phyloP scores from a whole-genome alignment of 2,329 filamentous ascomycete species.

The Fusarium dlaminii region DNA sequence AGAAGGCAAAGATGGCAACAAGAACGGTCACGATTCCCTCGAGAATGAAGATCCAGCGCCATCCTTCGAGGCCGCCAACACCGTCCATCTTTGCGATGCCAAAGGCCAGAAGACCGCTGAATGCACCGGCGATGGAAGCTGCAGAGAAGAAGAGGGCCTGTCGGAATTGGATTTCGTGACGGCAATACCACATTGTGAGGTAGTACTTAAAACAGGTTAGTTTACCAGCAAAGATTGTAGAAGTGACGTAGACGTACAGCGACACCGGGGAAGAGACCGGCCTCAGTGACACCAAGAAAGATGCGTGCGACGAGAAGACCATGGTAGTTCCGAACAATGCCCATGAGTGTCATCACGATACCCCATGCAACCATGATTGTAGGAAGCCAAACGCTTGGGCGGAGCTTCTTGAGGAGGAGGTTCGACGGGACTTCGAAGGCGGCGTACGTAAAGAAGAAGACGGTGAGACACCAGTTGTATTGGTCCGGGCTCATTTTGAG shows the following conservation, averaged over 20 bases:
- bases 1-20: slow-evolving; percentile 73
- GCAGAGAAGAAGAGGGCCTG: slow-evolving; percentile 84
- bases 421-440: slow-evolving; percentile 83
- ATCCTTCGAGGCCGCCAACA: slow-evolving; percentile 65
- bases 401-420: slow-evolving; percentile 76
- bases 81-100: slow-evolving; percentile 77
- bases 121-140: slow-evolving; percentile 80
- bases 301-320: slow-evolving; percentile 62
- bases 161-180: slow-evolving; percentile 64
- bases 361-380: slow-evolving; percentile 75
- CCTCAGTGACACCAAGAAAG: slow-evolving; percentile 72
- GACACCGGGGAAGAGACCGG: slow-evolving; percentile 73
- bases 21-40: slow-evolving; percentile 76
- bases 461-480: slow-evolving; percentile 75
- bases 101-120: slow-evolving; percentile 76
- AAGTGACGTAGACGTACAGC: slow-evolving; percentile 45
- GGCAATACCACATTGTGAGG: slow-evolving; percentile 67
- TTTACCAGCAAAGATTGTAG: not conserved
- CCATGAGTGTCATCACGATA: slow-evolving; percentile 61
- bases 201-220: slow-evolving; percentile 52
- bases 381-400: slow-evolving; percentile 79
- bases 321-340: slow-evolving; percentile 59
- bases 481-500: slow-evolving; percentile 68
- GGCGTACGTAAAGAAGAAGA: slow-evolving; percentile 84
- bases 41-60: slow-evolving; percentile 75